Evolutionary conservation across 345 rosid species (phyloP), one percentile per base, ranked within the genome.

Genomic region (Capsella bursapastoris): DNA sequence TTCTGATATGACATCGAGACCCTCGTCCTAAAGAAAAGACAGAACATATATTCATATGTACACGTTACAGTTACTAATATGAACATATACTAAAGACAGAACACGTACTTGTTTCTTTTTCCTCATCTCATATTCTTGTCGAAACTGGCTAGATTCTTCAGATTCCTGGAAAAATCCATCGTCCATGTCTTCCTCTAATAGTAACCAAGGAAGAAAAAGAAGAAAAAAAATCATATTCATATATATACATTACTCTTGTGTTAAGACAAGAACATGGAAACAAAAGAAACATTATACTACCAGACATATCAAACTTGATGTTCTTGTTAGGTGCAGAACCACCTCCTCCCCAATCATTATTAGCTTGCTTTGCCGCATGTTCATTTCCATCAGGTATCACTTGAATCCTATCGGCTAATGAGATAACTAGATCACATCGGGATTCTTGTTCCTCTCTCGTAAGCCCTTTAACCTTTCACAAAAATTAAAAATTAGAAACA

Each of bases 111-210:
- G 98, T 86, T 91, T 94, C 83, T 74, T 64, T 79, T 82, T 86
- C 64, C 96, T 76, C 88, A 80, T 87, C 78, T 94, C 93, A 80
- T 88, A 84, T 66, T 89, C 96, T 65, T 84, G 84, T 73, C 93
- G 82, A 78, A 89, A 87, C 72, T 86, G 90, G 64, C 75, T 72
- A 0, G 93, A 85, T 78, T 94, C 97, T 78, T 94, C 93, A 25
- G 57, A 68, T 77, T 88, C 81, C 44, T 88, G 84, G 80, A 82
- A 91, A 68, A 78, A 89, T 7, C 68, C 86, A 64, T 68, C 80
- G 37, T 75, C 68, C 47, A 83, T 81, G 73, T 83, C 64, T 70
- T 79, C 95, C 67, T 91, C 95, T 86, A 71, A 66, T 44, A 57
- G 48, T 81, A 49, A 47, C 55, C 55, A 66, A 22, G 16, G 5